phyloP scores from a whole-genome alignment of 2,329 filamentous ascomycete species.

The Nothophoma quercina region DNA sequence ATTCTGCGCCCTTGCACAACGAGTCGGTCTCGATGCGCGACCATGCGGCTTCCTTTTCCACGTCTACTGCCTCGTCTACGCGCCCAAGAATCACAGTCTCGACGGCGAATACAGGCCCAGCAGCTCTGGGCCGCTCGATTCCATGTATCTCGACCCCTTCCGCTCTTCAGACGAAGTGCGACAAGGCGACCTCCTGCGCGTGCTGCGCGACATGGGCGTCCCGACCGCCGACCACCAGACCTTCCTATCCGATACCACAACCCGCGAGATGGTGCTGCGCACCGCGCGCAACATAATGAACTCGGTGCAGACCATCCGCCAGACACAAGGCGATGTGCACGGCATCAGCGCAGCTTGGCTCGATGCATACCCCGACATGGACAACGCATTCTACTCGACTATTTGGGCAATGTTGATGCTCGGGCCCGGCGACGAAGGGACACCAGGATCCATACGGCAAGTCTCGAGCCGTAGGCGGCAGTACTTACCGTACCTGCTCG shows the following conservation, averaged over 20 bases:
- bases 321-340: conserved; percentile 30
- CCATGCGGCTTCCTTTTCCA: conserved; percentile 86
- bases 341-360: conserved; percentile 38
- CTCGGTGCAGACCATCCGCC: conserved; percentile 65
- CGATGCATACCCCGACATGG: conserved; percentile 55
- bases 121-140: conserved; percentile 38
- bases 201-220: conserved; percentile 64
- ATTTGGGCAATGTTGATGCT: conserved; percentile 71
- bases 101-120: conserved; percentile 49
- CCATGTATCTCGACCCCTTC: conserved; percentile 88
- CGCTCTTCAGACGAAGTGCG: conserved; percentile 72
- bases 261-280: conserved; percentile 74
- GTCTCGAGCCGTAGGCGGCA: conserved; percentile 57
- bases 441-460: conserved; percentile 19
- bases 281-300: conserved; percentile 82
- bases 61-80: conserved; percentile 79
- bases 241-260: conserved; percentile 71
- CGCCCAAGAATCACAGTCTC: conserved; percentile 64
- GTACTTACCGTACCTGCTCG: conserved; percentile 69
- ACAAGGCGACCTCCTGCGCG: conserved; percentile 63
- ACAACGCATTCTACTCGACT: conserved; percentile 73
- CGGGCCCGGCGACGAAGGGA: conserved; percentile 38
- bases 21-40: conserved; percentile 76
- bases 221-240: conserved; percentile 48
- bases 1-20: conserved; percentile 79